Percentiles rank a stretch among this genome's conserved stretches.
phyloP scores from a whole-genome alignment of 352 stramenopile genomes.

The Phytophthora pini region DNA sequence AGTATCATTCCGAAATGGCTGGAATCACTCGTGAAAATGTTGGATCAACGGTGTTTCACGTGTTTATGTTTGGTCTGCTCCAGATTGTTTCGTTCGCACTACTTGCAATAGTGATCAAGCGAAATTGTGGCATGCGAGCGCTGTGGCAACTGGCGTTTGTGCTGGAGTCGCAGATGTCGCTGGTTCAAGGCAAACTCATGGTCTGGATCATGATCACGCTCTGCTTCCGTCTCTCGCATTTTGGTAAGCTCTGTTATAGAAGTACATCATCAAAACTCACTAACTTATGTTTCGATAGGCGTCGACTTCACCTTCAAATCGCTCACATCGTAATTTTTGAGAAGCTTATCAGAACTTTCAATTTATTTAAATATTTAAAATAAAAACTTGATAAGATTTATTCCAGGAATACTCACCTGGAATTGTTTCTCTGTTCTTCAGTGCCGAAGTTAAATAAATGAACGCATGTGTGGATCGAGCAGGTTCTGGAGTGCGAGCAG shows the following conservation, averaged over 20 bases:
- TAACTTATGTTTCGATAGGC: neutral
- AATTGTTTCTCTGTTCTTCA: no score
- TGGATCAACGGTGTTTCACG: neutral
- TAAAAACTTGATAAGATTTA: no score
- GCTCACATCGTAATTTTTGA: neutral
- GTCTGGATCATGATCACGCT: slow-evolving; percentile 8
- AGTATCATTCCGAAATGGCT: slow-evolving; percentile 10
- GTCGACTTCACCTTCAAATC: slow-evolving; percentile 4
- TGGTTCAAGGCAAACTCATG: slow-evolving; percentile 1
- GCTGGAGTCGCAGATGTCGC: slow-evolving; percentile 1
- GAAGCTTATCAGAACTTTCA: no score
- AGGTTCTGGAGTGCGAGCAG: slow-evolving; percentile 7
- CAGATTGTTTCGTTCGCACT: slow-evolving; percentile 26
- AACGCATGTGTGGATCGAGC: neutral
- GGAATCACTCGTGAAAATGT: slow-evolving; percentile 4
- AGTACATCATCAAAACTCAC: neutral
- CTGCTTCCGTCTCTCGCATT: slow-evolving; percentile 1
- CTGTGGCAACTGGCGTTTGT: slow-evolving; percentile 5
- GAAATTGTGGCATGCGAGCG: slow-evolving; percentile 10
- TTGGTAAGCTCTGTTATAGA: neutral
- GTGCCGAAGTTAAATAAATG: neutral
- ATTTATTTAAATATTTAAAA: no score
- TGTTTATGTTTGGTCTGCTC: slow-evolving; percentile 20
- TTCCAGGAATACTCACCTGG: no score
- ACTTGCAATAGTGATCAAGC: slow-evolving; percentile 18